Evolutionary conservation across 306 rosid genomes (phyloP), one percentile per base, ranked within the genome.

Genomic region (Malus sylvestris): DNA sequence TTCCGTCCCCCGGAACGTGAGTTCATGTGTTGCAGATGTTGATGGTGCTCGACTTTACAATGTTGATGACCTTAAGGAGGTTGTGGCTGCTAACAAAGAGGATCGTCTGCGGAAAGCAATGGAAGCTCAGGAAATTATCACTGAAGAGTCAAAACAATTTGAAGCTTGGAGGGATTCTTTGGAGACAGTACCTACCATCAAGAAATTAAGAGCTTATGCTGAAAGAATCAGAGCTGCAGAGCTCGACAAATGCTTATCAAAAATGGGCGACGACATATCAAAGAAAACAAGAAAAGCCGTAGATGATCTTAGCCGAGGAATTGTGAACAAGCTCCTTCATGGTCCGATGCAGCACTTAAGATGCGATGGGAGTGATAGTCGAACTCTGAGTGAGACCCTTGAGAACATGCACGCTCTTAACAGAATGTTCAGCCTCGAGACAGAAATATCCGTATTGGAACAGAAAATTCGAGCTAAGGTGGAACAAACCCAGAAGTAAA

Each of bases 311-410:
- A 92, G 99, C 85, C 92, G 97, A 44, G 99, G 99, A 44, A 88
- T 96, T 67, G 96, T 96, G 80, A 96, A 96, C 82, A 91, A 89
- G 91, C 89, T 96, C 74, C 99, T 96, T 72, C 99, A 96, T 72
- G 99, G 99, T 75, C 99, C 99, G 25, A 92, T 96, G 99, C 97
- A 96, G 81, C 99, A 96, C 82, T 84, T 96, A 71, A 89, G 99
- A 85, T 92, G 97, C 51, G 99, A 96, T 72, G 99, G 99, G 61
- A 96, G 90, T 78, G 99, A 96, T 70, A 93, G 89, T 86, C 87
- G 97, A 57, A 92, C 98, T 67, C 84, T 96, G 63, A 88, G 86
- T 3, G 99, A 96, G 83, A 91, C 99, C 19, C 93, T 96, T 35
- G 99, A 96, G 87, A 96, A 96, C 78, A 96, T 96, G 99, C 98